Percentiles rank a stretch among this genome's conserved stretches.
These are phyloP conservation scores for Mucor racemosus DNA, from an alignment of 371 early-diverging fungal genomes.

Conservation along the genomic window DNA sequence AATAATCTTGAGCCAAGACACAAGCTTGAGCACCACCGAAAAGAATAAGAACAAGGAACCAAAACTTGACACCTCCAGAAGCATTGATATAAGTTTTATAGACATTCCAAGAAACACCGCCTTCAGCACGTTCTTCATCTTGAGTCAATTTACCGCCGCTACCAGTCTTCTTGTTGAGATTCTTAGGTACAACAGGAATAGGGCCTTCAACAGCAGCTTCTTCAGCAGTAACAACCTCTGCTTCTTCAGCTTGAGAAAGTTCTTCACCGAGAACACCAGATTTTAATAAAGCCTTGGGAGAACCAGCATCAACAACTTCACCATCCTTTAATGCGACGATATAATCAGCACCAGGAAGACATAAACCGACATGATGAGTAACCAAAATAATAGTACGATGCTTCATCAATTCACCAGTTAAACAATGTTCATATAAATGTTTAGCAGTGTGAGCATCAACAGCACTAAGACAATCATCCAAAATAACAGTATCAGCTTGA, in stretches of 20 bases:
- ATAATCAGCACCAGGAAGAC: conserved; percentile 70
- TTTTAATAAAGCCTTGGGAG: conserved; percentile 46
- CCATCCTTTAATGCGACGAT: conserved; percentile 77
- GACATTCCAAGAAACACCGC: conserved; percentile 63
- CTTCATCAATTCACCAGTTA: conserved; percentile 69
- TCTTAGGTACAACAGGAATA: conserved; percentile 34
- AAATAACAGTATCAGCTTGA: conserved; percentile 67
- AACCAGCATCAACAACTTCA: conserved; percentile 62
- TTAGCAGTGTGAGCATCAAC: conserved; percentile 89
- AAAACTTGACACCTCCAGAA: conserved; percentile 67
- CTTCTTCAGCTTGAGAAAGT: conserved; percentile 26
- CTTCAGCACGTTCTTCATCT: conserved; percentile 72
- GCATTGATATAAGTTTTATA: conserved; percentile 69
- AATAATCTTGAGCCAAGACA: conserved; percentile 63
- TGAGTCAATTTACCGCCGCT: conserved; percentile 61
- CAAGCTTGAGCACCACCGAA: conserved; percentile 56
- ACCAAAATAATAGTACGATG: conserved; percentile 87
- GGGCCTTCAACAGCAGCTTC: conserved; percentile 42
- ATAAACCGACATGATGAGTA: conserved; percentile 82
- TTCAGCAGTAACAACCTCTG: conserved; percentile 15
- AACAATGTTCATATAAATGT: conserved; percentile 73
- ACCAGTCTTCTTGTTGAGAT: conserved; percentile 19
- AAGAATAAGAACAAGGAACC: conserved; percentile 53
- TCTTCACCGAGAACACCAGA: conserved; percentile 59
- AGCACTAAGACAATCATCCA: conserved; percentile 87